These are phyloP conservation scores for Phytophthora lateralis DNA, from an alignment of 352 stramenopile species.

Conservation along the genomic window DNA sequence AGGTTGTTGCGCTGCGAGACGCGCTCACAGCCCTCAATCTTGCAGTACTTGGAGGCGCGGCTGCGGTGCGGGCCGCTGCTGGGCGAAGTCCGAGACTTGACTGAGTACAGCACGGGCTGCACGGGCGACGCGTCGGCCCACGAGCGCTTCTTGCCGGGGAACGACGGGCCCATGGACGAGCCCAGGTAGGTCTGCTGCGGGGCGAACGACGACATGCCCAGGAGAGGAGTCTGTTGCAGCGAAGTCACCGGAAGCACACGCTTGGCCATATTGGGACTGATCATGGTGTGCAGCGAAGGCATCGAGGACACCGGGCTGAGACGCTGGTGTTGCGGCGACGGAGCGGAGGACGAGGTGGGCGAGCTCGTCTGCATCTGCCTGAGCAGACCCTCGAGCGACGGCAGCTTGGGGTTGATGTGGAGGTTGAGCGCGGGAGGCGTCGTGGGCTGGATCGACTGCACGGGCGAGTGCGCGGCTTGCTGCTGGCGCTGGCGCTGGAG, in stretches of 20 bases:
- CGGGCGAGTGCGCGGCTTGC: conserved; percentile 10
- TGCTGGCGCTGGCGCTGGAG: conserved; percentile 30
- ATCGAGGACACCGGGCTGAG: conserved; percentile 45
- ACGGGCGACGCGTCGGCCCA: conserved; percentile 32
- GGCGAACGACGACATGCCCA: conserved; percentile 15
- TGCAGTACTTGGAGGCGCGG: conserved; percentile 89
- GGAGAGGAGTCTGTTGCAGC: conserved; percentile 15
- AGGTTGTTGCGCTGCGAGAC: conserved; percentile 86
- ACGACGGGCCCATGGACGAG: conserved; percentile 29
- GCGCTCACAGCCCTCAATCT: conserved; percentile 79
- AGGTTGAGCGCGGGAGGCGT: conserved; percentile 20
- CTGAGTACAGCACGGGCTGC: conserved; percentile 20
- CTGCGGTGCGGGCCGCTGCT: conserved; percentile 46
- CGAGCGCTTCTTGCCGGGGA: conserved; percentile 38
- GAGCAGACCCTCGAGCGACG: conserved; percentile 67
- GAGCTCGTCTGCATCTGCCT: conserved; percentile 66
- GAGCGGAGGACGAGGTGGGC: conserved; percentile 11
- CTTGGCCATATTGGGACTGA: conserved; percentile 55
- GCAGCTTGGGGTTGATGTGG: conserved; percentile 52
- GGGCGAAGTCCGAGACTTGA: conserved; percentile 22
- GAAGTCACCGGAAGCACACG: conserved; percentile 14
- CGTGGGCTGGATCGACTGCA: conserved; percentile 6
- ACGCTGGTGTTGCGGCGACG: conserved; percentile 20
- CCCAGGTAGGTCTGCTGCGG: conserved; percentile 21
- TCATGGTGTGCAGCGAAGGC: conserved; percentile 58